Base-by-base conservation (phyloP, 257 asterid species). In the Capsicum baccatum region DNA sequence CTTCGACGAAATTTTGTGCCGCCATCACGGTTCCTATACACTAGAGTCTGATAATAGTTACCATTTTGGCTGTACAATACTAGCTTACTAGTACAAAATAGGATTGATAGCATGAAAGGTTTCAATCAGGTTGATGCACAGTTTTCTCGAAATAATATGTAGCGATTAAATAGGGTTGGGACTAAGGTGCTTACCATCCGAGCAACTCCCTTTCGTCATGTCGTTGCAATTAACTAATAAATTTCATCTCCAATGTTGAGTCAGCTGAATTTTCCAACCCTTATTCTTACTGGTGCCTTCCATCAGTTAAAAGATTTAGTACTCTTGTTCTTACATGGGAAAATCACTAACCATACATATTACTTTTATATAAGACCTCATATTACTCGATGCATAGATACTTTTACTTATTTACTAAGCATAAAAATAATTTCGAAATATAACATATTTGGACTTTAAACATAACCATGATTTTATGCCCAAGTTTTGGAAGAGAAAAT, bases 41-140 rank as follows among this genome's bases (percentile, higher is more conserved):
- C 54, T n/a, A 5, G 54, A 21, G 81, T 78, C 81, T 8, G 64
- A 54, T 78, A 54, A 9, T 26, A 3, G 19, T 52, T 78, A 14
- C 50, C 63, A 78, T 78, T 54, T 76, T 76, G 11, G 44, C 26
- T 52, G 81, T 78, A 78, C 48, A 52, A 26, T 54, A 78, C 64
- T 78, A 54, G 33, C 64, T 26, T 78, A 52, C 64, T 21, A 78
- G 81, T 26, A 54, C 64, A 4, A 52, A 50, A 6, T 73, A 73
- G 80, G 79, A 71, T 47, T 19, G 37, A 47, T 70, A 70, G 35
- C 17, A 71, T n/a, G 52, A 42, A 42, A n/a, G 12, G 60, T 19
- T 6, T 9, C 47, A 9, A 64, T 26, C 17, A 64, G 48, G 48
- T 66, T 50, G 60, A 74, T 74, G 50, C 60, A 74, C 6, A 19